Base-by-base conservation (phyloP, 106 monocot species). In the Phalaenopsis aphrodite region DNA sequence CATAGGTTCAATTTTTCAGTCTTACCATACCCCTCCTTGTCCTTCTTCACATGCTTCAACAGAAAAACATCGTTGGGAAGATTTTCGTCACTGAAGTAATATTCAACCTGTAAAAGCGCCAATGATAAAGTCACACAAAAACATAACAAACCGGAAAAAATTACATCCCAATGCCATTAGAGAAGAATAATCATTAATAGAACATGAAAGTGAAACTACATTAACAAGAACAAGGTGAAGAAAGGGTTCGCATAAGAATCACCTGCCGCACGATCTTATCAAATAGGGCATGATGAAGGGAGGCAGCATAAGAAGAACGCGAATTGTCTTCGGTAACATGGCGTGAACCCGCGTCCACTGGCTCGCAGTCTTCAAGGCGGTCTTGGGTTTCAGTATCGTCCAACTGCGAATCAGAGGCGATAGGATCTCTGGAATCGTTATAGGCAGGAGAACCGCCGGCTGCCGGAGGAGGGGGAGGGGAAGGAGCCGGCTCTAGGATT, bases 11-110 rank as follows among this genome's bases (percentile, higher is more conserved):
- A 55, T 48, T 38, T 37, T 8, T 43, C 69, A 45, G 10, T 78
- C 83, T 86, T 89, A 95, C 95, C 93, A 89, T 83, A 96, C 10
- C 96, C 93, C 67, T 84, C 64, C 75, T 86, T 88, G 77, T 90
- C 75, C 81, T 80, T 93, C 88, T 84, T 93, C 69, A 93, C 79
- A 37, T 79, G 83, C 77, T 88, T 91, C 82, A 96, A 79, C 38
- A 96, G 49, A 83, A 96, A 96, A 68, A 82, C 81, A 82, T 96
- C 96, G 1, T 86, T 90, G 8, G 93, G 90, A 30, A 96, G 84
- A 84, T 96, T 96, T 77, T 88, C 91, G 80, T 96, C 93, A 77
- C 96, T 93, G 77, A 96, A 96, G 76, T 93, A 96, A 81, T 96
- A 96, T 42, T 96, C 93, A 30, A 96, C 96, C 95, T 95, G 78